Base-by-base conservation (phyloP, 2,329 filamentous ascomycete genomes). In the Dothiorella sarmentorum region DNA sequence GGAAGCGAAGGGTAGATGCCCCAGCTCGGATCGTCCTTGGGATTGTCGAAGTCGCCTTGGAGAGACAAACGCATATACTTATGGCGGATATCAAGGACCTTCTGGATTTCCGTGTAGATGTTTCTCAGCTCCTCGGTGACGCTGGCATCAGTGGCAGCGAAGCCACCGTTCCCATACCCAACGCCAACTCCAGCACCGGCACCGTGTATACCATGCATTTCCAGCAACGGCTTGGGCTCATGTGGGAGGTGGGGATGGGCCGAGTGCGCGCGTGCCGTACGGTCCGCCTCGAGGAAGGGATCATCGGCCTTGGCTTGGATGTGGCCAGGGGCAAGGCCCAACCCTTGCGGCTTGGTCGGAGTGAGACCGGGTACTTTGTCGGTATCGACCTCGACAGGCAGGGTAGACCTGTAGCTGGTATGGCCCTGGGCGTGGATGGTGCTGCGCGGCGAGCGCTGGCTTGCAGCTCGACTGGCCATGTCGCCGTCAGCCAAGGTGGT, bases 21-120 rank as follows among this genome's bases (percentile, higher is more conserved):
- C 93, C 93, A 99, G 51, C 80, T 82, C 0, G 86, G 82, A 17
- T 88, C 84, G 70, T 97, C 91, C 66, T 91, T 91, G 1, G 94
- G 94, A 65, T 97, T 97, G 69, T 96, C 90, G 11, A 84, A 82
- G 7, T 87, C 82, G 9, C 88, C 83, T 69, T 99, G 94, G 18
- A 92, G 78, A 0, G 94, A 97, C 15, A 97, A 75, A 1, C 84
- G 79, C 55, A 97, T 90, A 73, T 97, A 99, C 67, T 91, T 95
- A 71, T 91, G 87, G 61, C 94, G 85, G 38, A 92, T 80, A 66
- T 97, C 90, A 44, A 97, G 75, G n/a, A 97, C 85, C 64, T 88
- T 88, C 71, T 96, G 90, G 58, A 99, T 91, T 65, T 94, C 95
- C 63, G 86, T 87, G 67, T 95, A 97, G 64, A 99, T 97, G 18